Evolutionary conservation across 148 eudicot species (phyloP), one percentile per base, ranked within the genome.

Genomic region (Silene conica): DNA sequence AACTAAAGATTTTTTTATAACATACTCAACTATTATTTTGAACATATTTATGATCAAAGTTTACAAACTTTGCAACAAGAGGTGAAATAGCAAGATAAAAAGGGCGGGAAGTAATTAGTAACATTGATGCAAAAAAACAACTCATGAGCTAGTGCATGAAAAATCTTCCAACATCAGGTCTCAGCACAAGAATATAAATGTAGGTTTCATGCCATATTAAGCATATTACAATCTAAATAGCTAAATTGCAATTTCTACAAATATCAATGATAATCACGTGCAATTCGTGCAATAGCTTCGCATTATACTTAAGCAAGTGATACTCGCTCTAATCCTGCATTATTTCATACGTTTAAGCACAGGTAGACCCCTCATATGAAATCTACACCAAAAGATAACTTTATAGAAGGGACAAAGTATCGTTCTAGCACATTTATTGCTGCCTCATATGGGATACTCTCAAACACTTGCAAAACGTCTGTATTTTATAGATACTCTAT

Each of bases 351-450:
- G 15, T 43, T 3, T 23, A 52, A 13, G 41, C 15, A 10, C 66
- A 56, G 46, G 23, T 59, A 34, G 19, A 28, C 73, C 48, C 50
- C 31, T 3, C 48, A 28, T 71, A 18, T 71, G 45, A 70, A 70
- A 70, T 70, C 43, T 45, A 25, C 19, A 52, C 45, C n/a, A 16
- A 55, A 16, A 71, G 63, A 71, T 8, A 56, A 11, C 16, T 55
- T 56, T 8, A 23, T 31, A 52, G 73, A 70, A 12, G 28, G 25
- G 41, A 13, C 45, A 14, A n/a, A 59, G 67, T 63, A 31, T 19
- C 43, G 21, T 20, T 63, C 13, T 58, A 19, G 43, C 15, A 34
- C 52, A 58, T 72, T 31, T 31, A 21, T 72, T 15, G 55, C 19
- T 38, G 69, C 43, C 48, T 34, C 16, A 31, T 8, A 65, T 67